Evolutionary conservation across 139 green algal species (phyloP).

Genomic region (Gonium pectorale): DNA sequence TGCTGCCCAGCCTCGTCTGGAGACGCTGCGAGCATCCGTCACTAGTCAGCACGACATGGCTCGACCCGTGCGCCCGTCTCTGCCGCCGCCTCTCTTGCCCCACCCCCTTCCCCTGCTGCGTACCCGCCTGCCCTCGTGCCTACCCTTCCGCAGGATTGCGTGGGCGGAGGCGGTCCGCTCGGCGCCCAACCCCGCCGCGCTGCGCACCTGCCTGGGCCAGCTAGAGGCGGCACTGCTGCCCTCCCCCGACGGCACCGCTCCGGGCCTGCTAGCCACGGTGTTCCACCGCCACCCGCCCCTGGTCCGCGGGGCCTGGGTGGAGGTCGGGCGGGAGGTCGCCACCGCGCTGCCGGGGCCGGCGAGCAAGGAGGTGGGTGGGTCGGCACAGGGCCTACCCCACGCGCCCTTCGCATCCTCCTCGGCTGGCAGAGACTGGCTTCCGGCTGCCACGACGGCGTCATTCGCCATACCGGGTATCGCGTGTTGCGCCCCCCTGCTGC

Average conservation of each 20-base stretch:
- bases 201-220: constrained; percentile 69
- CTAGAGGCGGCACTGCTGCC: constrained; percentile 65
- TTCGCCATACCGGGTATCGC: too few species aligned
- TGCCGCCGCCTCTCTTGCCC: too few species aligned
- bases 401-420: too few species aligned
- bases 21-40: too few species aligned
- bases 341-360: constrained; percentile 26
- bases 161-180: constrained; percentile 59
- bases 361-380: constrained; percentile 13
- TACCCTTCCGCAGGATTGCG: not conserved
- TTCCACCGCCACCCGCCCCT: constrained; percentile 60
- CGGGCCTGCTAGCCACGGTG: constrained; percentile 25
- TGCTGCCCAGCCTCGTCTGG: too few species aligned
- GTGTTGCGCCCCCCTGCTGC: too few species aligned
- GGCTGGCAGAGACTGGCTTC: too few species aligned
- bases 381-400: not conserved
- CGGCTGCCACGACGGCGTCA: too few species aligned
- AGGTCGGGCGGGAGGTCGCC: constrained; percentile 26
- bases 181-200: constrained; percentile 36
- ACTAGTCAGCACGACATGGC: too few species aligned
- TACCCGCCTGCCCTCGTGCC: too few species aligned
- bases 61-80: too few species aligned
- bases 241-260: constrained; percentile 39
- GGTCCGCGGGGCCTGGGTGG: constrained; percentile 74
- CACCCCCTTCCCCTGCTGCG: too few species aligned